Evolutionary conservation across 805 yeast genomes (phyloP).

Genomic region (Candida jianshihensis): DNA sequence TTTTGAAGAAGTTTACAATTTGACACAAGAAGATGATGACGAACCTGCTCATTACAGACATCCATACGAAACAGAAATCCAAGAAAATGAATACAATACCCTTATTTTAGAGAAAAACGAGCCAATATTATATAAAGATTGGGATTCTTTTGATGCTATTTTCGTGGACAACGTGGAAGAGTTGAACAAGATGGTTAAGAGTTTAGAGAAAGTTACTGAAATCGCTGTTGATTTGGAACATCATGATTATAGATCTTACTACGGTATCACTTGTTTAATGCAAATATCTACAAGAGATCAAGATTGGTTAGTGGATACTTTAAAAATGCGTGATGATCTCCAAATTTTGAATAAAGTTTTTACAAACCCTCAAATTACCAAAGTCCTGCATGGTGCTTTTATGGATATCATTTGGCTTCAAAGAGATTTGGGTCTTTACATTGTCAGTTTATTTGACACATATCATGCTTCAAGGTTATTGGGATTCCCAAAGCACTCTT

Average conservation of each 20-base stretch:
- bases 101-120: slow-evolving; percentile 37
- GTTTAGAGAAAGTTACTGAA: slow-evolving; percentile 44
- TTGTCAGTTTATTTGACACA: slow-evolving; percentile 89
- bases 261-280: slow-evolving; percentile 89
- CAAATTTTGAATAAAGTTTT: slow-evolving; percentile 63
- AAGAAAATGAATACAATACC: slow-evolving; percentile 60
- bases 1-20: slow-evolving; percentile 41
- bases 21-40: slow-evolving; percentile 32
- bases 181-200: slow-evolving; percentile 47
- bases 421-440: slow-evolving; percentile 85
- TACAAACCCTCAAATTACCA: slow-evolving; percentile 72
- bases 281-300: slow-evolving; percentile 77
- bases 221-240: slow-evolving; percentile 95
- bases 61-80: slow-evolving; percentile 77
- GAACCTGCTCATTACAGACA: slow-evolving; percentile 61
- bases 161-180: slow-evolving; percentile 64
- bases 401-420: slow-evolving; percentile 98
- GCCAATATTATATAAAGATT: slow-evolving; percentile 48
- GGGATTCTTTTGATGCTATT: slow-evolving; percentile 56
- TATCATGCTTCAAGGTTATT: slow-evolving; percentile 78
- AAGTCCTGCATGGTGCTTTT: slow-evolving; percentile 92
- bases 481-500: slow-evolving; percentile 75
- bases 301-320: slow-evolving; percentile 85
- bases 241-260: slow-evolving; percentile 85
- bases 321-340: slow-evolving; percentile 69